Conservation (phyloP, 129 eudicot species). For the Centaurea solstitialis region DNA sequence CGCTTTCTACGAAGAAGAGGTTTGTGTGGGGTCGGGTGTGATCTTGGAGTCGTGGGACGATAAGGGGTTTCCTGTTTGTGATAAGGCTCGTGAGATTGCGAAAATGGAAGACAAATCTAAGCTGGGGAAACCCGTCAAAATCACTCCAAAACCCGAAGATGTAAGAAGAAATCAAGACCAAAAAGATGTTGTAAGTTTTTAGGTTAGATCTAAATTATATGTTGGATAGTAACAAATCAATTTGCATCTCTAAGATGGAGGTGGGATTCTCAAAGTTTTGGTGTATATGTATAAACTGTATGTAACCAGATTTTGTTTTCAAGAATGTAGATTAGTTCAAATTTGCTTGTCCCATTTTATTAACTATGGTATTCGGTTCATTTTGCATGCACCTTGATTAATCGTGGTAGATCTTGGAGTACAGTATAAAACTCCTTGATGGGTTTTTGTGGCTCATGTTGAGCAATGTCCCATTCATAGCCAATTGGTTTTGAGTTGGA, state of each 20-base stretch:
- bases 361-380: neutral
- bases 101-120: slow-evolving; percentile 75
- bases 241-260: neutral
- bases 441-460: no score
- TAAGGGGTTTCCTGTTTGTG: slow-evolving; percentile 78
- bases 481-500: no score
- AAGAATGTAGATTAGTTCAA: neutral
- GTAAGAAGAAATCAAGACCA: slow-evolving; percentile 15
- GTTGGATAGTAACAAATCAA: neutral
- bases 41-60: slow-evolving; percentile 96
- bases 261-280: neutral
- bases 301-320: neutral
- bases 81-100: slow-evolving; percentile 78
- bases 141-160: slow-evolving; percentile 47
- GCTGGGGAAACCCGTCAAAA: slow-evolving; percentile 93
- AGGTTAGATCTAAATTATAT: slow-evolving; percentile 7
- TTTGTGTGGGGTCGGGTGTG: slow-evolving; percentile 93
- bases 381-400: no score
- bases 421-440: no score
- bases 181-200: slow-evolving; percentile 17
- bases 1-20: slow-evolving; percentile 65
- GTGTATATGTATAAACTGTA: neutral
- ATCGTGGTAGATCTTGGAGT: no score
- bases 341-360: neutral
- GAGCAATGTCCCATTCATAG: no score